phyloP scores from a whole-genome alignment of 129 eudicot species.

The Erigeron canadensis region DNA sequence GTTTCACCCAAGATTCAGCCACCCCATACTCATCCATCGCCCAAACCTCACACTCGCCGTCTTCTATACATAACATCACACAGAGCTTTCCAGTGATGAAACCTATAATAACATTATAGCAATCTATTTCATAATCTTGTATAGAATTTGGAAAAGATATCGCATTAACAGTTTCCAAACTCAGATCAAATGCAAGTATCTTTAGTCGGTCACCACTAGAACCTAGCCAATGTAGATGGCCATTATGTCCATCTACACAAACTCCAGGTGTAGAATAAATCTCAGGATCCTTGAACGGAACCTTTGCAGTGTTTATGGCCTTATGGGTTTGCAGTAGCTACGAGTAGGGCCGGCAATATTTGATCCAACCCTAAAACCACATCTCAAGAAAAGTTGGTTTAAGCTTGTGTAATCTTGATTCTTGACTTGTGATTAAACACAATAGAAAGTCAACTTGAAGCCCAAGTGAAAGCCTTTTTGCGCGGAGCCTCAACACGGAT shows the following conservation, averaged over 20 bases:
- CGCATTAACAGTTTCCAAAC: neutral
- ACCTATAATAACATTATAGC: neutral
- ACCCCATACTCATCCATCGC: slow-evolving; percentile 10
- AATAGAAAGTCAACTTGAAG: no score
- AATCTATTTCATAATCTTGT: neutral
- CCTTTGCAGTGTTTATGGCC: neutral
- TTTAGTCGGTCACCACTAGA: neutral
- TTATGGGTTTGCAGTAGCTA: no score
- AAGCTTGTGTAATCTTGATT: no score
- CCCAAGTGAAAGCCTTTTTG: no score
- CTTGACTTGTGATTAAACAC: no score
- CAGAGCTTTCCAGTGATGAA: neutral
- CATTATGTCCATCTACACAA: slow-evolving; percentile 5
- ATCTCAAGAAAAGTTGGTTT: no score
- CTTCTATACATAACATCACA: neutral
- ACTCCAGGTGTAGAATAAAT: neutral
- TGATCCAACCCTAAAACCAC: no score
- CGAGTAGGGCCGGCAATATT: no score
- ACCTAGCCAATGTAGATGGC: slow-evolving; percentile 1
- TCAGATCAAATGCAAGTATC: slow-evolving; percentile 7
- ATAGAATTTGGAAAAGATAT: neutral
- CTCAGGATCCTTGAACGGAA: neutral
- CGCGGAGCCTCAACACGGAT: no score
- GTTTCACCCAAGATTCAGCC: slow-evolving; percentile 15
- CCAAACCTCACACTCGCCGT: slow-evolving; percentile 8